Percentiles rank a stretch among this genome's conserved stretches.
Evolutionary conservation across 352 stramenopile genomes (phyloP).

Genomic region (Pythium pectinolyticum): DNA sequence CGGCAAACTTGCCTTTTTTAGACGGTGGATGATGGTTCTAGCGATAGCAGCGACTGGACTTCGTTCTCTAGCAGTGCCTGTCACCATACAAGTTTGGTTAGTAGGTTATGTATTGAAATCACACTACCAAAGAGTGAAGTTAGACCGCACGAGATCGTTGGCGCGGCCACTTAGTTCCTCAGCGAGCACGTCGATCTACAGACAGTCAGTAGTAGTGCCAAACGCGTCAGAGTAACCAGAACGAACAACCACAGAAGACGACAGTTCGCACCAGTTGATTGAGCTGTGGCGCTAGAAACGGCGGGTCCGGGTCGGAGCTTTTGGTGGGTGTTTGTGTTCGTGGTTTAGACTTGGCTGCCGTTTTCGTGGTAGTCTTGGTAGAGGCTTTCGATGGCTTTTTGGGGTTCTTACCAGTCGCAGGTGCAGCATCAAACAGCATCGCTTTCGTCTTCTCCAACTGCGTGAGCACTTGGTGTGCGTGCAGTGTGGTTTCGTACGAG

Average conservation of each 20-base stretch:
- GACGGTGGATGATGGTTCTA: too few relatives aligned
- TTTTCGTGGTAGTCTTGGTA: not conserved
- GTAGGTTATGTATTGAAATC: too few relatives aligned
- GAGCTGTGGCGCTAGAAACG: slow-evolving; percentile 14
- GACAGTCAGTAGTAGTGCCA: too few relatives aligned
- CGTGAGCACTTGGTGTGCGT: not conserved
- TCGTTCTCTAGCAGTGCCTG: not conserved
- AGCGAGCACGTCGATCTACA: slow-evolving; percentile 27
- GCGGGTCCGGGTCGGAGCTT: slow-evolving; percentile 5
- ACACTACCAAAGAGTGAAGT: not conserved
- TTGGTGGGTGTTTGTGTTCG: not conserved
- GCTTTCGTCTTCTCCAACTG: slow-evolving; percentile 17
- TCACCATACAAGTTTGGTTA: too few relatives aligned
- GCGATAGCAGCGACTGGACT: not conserved
- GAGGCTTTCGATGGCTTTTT: not conserved
- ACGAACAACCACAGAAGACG: too few relatives aligned
- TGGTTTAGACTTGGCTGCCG: not conserved
- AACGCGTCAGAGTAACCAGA: too few relatives aligned
- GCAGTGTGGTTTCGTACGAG: slow-evolving; percentile 8
- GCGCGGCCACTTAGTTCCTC: slow-evolving; percentile 27
- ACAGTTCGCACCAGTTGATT: slow-evolving; percentile 7
- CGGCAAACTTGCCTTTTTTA: too few relatives aligned
- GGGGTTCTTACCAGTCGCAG: not conserved
- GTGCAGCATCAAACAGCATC: not conserved
- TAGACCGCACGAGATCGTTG: slow-evolving; percentile 21